Evolutionary conservation across 2,329 filamentous ascomycete genomes (phyloP).

Genomic region (Apiospora pterosperma): DNA sequence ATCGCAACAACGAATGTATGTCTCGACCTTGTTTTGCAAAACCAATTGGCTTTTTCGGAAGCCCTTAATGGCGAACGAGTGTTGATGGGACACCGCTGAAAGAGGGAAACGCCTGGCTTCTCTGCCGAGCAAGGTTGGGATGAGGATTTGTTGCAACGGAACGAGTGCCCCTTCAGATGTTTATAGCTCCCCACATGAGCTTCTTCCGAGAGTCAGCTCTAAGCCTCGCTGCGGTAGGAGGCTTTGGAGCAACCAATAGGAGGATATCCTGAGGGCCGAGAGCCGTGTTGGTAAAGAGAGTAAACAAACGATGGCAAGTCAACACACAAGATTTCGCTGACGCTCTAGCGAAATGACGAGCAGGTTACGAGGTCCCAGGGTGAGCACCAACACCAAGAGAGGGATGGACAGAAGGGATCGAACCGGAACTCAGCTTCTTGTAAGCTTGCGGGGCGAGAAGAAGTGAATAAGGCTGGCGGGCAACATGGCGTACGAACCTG

Average conservation of each 20-base stretch:
- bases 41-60: neutral
- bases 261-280: neutral
- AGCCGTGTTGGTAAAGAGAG: neutral
- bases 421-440: conserved; percentile 10
- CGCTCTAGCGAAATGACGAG: neutral
- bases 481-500: neutral
- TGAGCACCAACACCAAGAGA: conserved; percentile 10
- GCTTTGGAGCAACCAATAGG: neutral
- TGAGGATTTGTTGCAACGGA: conserved; percentile 1
- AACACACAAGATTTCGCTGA: conserved; percentile 2
- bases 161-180: neutral
- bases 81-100: neutral
- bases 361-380: neutral
- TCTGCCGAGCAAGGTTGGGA: neutral
- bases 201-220: conserved; percentile 1
- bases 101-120: neutral
- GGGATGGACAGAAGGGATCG: conserved; percentile 14
- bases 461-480: conserved; percentile 6
- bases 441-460: neutral
- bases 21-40: neutral
- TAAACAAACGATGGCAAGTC: conserved; percentile 8
- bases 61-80: neutral
- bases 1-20: neutral
- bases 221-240: neutral
- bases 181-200: neutral